Base-by-base conservation (phyloP, 768 basidiomycete species). In the Neoboletus brunneissimus region DNA sequence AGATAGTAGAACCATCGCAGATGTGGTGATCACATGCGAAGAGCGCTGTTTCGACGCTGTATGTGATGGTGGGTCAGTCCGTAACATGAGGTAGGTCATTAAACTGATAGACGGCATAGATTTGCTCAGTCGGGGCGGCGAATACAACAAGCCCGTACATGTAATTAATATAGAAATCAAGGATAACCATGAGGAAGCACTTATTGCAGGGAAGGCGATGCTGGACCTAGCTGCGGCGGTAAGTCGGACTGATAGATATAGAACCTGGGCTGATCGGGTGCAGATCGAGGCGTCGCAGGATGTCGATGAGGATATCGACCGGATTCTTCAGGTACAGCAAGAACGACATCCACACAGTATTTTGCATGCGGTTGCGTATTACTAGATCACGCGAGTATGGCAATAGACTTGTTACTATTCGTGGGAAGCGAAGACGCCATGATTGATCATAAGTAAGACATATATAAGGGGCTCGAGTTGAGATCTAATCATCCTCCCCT, bases 1-100 rank as follows among this genome's bases (percentile, higher is more conserved):
- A 64, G 95, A 98, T 44, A 90, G 82, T 53, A 88, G 77, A 67
- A 85, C 83, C 1, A 81, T 96, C 10, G 92, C 91, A n/a, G 97
- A 99, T 69, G 81, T 99, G 22, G 97, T 99, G 22, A 94, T 99
- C 67, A 99, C 97, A 6, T 99, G 97, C 71, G 97, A 98, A 76
- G 97, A 99, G 71, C 85, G 96, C 51, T 99, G 97, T 72, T 99
- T 94, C 71, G 97, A 99, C 69, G 90, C 94, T 0, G 97, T 99
- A 20, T 97, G 95, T 69, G 97, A 98, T 72, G 97, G 97, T 97
- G 65, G 66, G 84, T 70, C 54, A 32, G 43, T 59, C 56, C 53
- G 49, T 38, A 37, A 43, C 29, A 59, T 48, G 57, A 58, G 45
- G 52, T 34, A 8, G 32, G 50, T 45, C 56, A 49, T 51, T 49